Percentiles rank a stretch among this genome's conserved stretches.
These are phyloP conservation scores for Ceratobasidium sp. DNA, from an alignment of 1,284 basidiomycete genomes.

Conservation along the genomic window DNA sequence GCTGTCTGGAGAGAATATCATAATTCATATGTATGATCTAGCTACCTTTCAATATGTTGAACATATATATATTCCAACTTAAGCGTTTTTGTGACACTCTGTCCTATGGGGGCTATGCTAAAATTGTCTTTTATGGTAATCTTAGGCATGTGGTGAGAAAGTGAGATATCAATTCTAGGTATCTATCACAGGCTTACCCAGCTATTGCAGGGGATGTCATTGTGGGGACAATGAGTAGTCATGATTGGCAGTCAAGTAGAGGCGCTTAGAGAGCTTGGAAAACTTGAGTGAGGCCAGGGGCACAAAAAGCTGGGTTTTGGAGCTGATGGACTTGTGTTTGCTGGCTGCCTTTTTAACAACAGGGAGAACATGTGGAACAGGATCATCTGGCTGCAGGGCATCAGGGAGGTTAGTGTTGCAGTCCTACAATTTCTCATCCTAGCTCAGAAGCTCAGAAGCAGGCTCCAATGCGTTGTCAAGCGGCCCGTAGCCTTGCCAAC, in stretches of 20 bases:
- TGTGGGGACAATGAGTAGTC: too few relatives aligned
- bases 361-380: neutral
- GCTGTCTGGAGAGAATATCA: too few relatives aligned
- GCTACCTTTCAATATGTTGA: too few relatives aligned
- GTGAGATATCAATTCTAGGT: too few relatives aligned
- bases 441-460: neutral
- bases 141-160: too few relatives aligned
- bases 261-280: neutral
- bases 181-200: too few relatives aligned
- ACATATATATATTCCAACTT: too few relatives aligned
- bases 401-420: neutral
- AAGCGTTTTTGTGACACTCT: too few relatives aligned
- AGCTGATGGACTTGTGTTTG: neutral
- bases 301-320: slow-evolving; percentile 37
- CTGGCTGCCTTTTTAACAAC: neutral
- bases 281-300: neutral
- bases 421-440: neutral
- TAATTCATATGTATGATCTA: too few relatives aligned
- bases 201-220: too few relatives aligned
- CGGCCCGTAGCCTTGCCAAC: slow-evolving; percentile 14
- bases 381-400: neutral
- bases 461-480: slow-evolving; percentile 4
- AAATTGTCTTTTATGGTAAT: too few relatives aligned
- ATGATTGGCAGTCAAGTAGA: neutral
- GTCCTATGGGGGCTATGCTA: too few relatives aligned